phyloP scores from a whole-genome alignment of 1,284 basidiomycete species.

The Cryptococcus wingfieldii region DNA sequence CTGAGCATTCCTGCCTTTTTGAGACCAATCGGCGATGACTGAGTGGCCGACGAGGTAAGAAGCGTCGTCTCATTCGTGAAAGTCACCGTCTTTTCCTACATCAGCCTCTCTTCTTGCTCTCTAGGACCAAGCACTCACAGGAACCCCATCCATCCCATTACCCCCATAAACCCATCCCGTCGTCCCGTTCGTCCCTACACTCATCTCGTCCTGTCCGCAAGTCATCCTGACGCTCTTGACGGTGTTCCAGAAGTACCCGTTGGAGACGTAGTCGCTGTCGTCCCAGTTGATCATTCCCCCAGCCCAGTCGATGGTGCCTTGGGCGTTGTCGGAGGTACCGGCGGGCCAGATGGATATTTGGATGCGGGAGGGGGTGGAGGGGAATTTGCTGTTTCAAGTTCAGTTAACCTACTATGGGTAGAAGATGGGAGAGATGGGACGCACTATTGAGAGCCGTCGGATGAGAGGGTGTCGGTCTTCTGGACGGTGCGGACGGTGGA shows the following conservation, averaged over 20 bases:
- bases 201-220: slow-evolving; percentile 23
- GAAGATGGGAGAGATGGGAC: not conserved
- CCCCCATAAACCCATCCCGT: slow-evolving; percentile 36
- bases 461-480: slow-evolving; percentile 57
- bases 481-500: slow-evolving; percentile 63
- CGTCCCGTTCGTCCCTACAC: slow-evolving; percentile 4
- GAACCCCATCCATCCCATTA: slow-evolving; percentile 21
- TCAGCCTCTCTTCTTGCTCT: not conserved
- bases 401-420: not conserved
- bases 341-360: slow-evolving; percentile 78
- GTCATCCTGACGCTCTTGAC: slow-evolving; percentile 31
- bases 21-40: not conserved
- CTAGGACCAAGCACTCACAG: slow-evolving; percentile 16
- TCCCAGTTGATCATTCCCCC: slow-evolving; percentile 74
- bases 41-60: not conserved
- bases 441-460: slow-evolving; percentile 43
- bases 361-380: slow-evolving; percentile 69
- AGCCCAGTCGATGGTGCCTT: slow-evolving; percentile 70
- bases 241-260: slow-evolving; percentile 42
- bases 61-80: too few relatives aligned
- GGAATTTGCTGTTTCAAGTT: slow-evolving; percentile 53
- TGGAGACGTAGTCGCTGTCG: slow-evolving; percentile 64
- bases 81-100: too few relatives aligned
- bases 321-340: slow-evolving; percentile 58
- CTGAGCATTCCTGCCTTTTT: too few relatives aligned